A percentile compares a stretch with the other conserved stretches of the same genome.
phyloP scores from a whole-genome alignment of 1,284 basidiomycete species.

The Salmacisia buchloeana region DNA sequence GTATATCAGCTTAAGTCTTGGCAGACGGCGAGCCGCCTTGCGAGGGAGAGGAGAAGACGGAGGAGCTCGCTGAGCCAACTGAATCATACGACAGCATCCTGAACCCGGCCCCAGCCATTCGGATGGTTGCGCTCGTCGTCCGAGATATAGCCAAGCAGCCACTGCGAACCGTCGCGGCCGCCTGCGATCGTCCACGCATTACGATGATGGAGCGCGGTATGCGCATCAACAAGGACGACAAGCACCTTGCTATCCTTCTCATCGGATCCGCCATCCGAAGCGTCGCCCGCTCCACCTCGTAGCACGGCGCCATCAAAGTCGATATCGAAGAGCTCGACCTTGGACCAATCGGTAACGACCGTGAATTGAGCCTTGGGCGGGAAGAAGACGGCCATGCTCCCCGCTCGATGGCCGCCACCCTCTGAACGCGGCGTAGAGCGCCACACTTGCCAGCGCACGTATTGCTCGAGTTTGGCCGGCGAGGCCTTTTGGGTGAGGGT shows the following conservation, averaged over 20 bases:
- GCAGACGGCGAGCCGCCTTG: not conserved
- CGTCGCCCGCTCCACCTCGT: not conserved
- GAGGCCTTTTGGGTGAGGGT: not conserved
- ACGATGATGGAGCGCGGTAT: not conserved
- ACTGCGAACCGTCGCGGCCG: not conserved
- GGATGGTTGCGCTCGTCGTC: not conserved
- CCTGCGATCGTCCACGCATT: slow-evolving; percentile 4
- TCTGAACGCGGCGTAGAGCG: not conserved
- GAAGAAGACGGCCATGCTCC: slow-evolving; percentile 7
- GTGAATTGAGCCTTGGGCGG: not conserved
- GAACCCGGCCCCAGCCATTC: not conserved
- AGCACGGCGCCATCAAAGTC: not conserved
- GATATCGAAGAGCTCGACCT: not conserved
- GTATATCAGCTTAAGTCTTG: not conserved
- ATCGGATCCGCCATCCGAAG: not conserved
- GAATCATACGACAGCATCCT: no score
- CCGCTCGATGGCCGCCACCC: not conserved
- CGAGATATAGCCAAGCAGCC: not conserved
- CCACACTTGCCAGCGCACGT: slow-evolving; percentile 5
- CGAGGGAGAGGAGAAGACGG: no score
- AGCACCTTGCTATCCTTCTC: not conserved
- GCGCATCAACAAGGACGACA: not conserved
- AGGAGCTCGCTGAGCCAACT: no score
- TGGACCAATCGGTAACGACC: slow-evolving; percentile 1
- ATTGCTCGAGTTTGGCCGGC: not conserved